These are phyloP conservation scores for Rhodamnia argentea DNA, from an alignment of 345 rosid species.

Conservation along the genomic window DNA sequence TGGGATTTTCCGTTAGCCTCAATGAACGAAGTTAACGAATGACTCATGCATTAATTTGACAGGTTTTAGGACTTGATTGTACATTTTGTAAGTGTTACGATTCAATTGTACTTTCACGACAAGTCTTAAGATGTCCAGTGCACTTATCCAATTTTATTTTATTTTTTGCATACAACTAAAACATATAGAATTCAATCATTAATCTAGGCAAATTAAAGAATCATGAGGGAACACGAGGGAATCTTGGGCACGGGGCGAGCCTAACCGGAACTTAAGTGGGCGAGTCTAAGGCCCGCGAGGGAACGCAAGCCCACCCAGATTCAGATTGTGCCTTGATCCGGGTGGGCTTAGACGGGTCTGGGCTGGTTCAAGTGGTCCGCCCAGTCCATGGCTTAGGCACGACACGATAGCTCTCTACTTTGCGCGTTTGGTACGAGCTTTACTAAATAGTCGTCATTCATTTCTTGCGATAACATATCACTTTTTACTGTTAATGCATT, in stretches of 20 bases:
- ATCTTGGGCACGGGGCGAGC: neutral
- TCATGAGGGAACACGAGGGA: neutral
- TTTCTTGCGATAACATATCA: no score
- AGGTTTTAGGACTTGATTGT: no score
- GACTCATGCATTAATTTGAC: no score
- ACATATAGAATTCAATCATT: neutral
- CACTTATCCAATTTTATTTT: no score
- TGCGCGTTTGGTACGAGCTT: neutral
- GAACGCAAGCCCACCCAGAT: neutral
- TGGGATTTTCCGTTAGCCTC: no score
- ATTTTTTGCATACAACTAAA: neutral
- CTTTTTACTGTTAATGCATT: no score
- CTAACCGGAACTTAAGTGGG: neutral
- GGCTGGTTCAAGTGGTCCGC: neutral
- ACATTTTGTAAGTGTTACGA: no score
- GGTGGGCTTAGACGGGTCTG: neutral
- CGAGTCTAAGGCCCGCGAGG: neutral
- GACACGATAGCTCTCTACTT: neutral
- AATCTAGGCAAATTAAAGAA: neutral
- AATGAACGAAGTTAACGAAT: no score
- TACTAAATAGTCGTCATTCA: no score
- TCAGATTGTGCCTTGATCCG: neutral
- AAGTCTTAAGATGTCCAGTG: no score
- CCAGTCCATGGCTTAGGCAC: neutral
- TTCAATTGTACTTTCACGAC: no score